Evolutionary conservation across 2,329 filamentous ascomycete species (phyloP), one percentile per base, ranked within the genome.

Genomic region (Lasiodiplodia sp.): DNA sequence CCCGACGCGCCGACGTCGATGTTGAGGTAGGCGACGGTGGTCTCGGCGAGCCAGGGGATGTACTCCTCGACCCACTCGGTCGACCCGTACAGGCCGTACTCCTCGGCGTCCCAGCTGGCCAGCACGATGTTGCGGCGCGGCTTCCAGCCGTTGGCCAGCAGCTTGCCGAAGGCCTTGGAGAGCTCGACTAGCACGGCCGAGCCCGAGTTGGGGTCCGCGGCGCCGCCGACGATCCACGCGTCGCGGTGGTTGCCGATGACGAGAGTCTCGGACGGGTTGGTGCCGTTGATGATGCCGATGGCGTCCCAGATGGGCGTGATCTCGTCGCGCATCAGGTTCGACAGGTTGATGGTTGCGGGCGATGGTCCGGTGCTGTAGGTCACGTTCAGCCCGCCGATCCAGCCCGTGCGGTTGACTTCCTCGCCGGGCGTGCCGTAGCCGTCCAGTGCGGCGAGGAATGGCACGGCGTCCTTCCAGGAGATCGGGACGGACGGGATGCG

Each of bases 401-500:
- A 80, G 5, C 73, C 71, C 3, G 79, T 81, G 12, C 80, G 76
- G 67, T 82, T 81, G 66, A 82, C 78, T 25, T 76, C 72, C 4
- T 67, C 71, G 12, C 78, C 79, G 23, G 87, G 86, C 8, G 91
- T 91, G 0, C 94, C 94, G 75, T 93, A 87, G 4, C 93, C 93
- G 74, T 97, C 96, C 62, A 97, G 83, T 0, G 93, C 91, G 75
- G 90, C 90, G 21, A 97, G 85, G 40, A 97, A 87, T 0, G 94
- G 94, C 25, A 96, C 79, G 1, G 91, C 93, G 72, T 97, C 93
- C 3, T 83, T 80, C 77, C 94, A 97, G 0, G 94, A 97, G 49
- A 97, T 92, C 2, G 94, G 94, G 7, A 97, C 82, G 1, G 94
- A 97, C 0, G 94, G 94, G 68, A 97, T 97, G 2, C 86, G 87